Base-by-base conservation (phyloP, 1,284 basidiomycete species). In the Leucoagaricus sp. region DNA sequence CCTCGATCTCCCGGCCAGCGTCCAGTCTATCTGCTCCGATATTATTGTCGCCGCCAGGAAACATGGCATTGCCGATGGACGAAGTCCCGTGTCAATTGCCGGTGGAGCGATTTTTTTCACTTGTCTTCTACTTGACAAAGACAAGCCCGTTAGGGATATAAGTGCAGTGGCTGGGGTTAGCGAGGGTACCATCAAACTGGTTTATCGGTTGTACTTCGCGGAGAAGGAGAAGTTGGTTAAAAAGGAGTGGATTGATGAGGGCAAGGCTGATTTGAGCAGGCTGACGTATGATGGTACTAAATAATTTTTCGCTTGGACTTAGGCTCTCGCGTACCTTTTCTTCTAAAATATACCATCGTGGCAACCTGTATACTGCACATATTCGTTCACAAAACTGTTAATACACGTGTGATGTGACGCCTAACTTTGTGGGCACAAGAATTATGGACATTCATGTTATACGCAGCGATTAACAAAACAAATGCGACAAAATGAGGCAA, bases 31-130 rank as follows among this genome's bases (percentile, higher is more conserved):
- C 21, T 93, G 93, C 66, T 83, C 87, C 52, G 91, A 96, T 63
- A 89, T 98, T 66, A 94, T 96, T 48, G 74, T 86, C 49, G 82
- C 83, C 21, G 94, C 94, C 4, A 86, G 92, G 49, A 84, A 92
- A 59, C 83, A 93, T 63, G 91, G 93, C 41, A 89, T 94, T 58
- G 92, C 95, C 23, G 94, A 95, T 66, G 96, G 96, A 34, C 82
- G 96, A 62, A 94, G 90, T 64, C 96, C 96, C 1, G 91, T 98
- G 52, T 98, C 96, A 15, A 96, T 99, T 64, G 96, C 96, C 7
- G 94, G 94, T 41, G 94, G 95, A 26, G 94, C 94, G 26, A 94
- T 98, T 63, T 96, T 91, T 76, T 97, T 98, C 74, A 93, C 94
- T 19, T 92, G 89, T 65, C 81, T 89, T 64, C 72, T 98, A 45